A percentile compares a stretch with the other conserved stretches of the same genome.
Evolutionary conservation across 768 basidiomycete genomes (phyloP).

Genomic region (Russula sp.): DNA sequence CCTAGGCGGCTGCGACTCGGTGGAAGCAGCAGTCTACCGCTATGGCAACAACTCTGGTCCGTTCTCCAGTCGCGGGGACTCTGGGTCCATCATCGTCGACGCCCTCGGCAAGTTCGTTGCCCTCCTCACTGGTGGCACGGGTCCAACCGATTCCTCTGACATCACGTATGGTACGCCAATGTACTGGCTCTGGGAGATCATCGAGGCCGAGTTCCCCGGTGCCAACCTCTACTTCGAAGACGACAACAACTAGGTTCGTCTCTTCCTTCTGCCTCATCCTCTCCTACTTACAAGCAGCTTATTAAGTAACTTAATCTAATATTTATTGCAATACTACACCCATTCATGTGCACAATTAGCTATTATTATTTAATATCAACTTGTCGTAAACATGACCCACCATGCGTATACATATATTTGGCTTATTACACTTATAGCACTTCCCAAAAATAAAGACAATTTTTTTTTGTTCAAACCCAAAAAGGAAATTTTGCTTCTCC

Average conservation of each 20-base stretch:
- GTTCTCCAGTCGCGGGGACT: not conserved
- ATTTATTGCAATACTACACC: too few species aligned
- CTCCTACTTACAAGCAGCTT: too few species aligned
- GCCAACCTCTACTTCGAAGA: conserved; percentile 21
- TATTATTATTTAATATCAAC: too few species aligned
- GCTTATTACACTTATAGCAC: too few species aligned
- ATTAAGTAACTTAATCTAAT: too few species aligned
- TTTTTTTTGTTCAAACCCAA: too few species aligned
- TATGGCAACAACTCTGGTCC: not conserved
- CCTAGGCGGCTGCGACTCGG: not conserved
- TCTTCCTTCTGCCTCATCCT: too few species aligned
- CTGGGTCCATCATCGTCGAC: not conserved
- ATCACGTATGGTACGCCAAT: conserved; percentile 14
- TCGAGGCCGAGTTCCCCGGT: conserved; percentile 22
- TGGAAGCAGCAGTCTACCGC: not conserved
- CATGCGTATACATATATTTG: too few species aligned
- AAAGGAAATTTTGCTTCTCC: too few species aligned
- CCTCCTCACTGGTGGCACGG: conserved; percentile 22
- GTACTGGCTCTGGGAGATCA: conserved; percentile 24
- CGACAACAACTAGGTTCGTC: not conserved
- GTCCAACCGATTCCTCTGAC: conserved; percentile 20
- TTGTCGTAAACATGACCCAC: too few species aligned
- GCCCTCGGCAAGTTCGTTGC: conserved; percentile 13
- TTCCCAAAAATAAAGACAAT: too few species aligned
- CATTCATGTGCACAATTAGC: too few species aligned